Conservation (phyloP, 306 rosid genomes). For the Lotus japonicus region DNA sequence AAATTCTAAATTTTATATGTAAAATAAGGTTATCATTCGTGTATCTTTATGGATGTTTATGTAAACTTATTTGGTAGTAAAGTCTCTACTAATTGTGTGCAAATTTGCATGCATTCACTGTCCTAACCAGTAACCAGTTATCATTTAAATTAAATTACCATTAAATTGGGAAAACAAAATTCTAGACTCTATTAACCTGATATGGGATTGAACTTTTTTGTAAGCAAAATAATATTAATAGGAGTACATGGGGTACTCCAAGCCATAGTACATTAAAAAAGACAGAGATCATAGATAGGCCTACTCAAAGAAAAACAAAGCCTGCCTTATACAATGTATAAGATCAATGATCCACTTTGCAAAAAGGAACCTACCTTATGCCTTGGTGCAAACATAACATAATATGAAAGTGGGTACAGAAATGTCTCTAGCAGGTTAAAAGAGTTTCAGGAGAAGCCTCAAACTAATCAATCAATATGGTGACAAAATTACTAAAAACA, state of each 20-base stretch:
- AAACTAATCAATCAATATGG: slow-evolving; percentile 7
- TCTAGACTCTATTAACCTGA: not conserved
- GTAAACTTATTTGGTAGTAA: not conserved
- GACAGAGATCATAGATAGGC: too few species aligned
- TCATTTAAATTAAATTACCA: not conserved
- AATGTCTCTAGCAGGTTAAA: not conserved
- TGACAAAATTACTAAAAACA: not conserved
- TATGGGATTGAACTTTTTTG: not conserved
- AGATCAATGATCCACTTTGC: too few species aligned
- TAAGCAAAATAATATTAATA: too few species aligned
- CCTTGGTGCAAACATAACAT: too few species aligned
- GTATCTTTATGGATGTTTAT: not conserved
- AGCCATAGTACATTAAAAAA: too few species aligned
- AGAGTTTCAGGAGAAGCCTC: not conserved
- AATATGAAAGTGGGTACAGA: not conserved
- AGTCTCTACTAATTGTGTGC: not conserved
- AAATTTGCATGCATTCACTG: not conserved
- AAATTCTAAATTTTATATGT: not conserved
- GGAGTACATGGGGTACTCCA: too few species aligned
- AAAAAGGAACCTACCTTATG: too few species aligned
- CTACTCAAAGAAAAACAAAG: too few species aligned
- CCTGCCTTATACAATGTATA: too few species aligned
- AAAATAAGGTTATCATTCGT: not conserved
- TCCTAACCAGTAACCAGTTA: too few species aligned
- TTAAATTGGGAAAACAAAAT: not conserved